Percentiles rank a stretch among this genome's conserved stretches.
Conservation (phyloP, 106 monocot species). For the Apostasia shenzhenica region DNA sequence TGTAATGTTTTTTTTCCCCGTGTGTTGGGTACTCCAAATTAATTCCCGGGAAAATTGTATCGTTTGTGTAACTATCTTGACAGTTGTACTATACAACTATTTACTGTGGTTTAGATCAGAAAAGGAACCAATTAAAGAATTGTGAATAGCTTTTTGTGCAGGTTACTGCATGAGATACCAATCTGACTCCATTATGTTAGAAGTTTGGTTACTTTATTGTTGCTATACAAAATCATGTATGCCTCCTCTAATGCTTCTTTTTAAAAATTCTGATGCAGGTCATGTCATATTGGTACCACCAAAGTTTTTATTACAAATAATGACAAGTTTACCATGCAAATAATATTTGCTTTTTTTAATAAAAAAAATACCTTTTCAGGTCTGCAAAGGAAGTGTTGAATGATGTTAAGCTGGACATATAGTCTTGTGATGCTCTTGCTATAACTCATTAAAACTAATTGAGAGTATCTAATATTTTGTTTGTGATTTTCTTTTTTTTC, state of each 20-base stretch:
- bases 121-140: no score
- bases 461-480: neutral
- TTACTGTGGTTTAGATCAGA: neutral
- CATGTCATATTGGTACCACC: no score
- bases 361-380: neutral
- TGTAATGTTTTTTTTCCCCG: neutral
- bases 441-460: neutral
- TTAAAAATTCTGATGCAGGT: no score
- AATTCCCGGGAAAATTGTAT: neutral
- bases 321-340: no score
- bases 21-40: neutral
- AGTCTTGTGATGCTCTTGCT: neutral
- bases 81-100: neutral
- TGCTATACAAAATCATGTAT: no score
- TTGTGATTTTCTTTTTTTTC: conserved; percentile 57
- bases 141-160: no score
- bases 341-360: neutral
- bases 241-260: no score
- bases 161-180: no score
- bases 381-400: neutral
- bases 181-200: no score
- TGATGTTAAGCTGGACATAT: neutral
- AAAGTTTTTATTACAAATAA: neutral
- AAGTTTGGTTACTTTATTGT: no score
- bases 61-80: neutral